Conservation (phyloP, 192 early-diverging fungal genomes). For the Entophlyctis helioformis region DNA sequence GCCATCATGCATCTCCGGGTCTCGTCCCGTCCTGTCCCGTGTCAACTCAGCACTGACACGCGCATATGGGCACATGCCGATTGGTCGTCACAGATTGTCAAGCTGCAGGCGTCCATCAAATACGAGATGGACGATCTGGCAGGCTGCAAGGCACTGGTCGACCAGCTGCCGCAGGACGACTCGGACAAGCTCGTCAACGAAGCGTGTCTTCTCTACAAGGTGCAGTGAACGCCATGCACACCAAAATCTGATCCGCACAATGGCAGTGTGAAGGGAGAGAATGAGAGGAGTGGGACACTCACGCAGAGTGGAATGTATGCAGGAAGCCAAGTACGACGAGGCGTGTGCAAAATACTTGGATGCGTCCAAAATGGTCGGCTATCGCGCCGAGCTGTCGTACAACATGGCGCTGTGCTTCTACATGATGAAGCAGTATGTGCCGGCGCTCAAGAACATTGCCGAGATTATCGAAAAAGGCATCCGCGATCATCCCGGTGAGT, state of each 20-base stretch:
- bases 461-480: slow-evolving; percentile 53
- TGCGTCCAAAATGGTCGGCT: slow-evolving; percentile 36
- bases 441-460: slow-evolving; percentile 44
- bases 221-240: no score
- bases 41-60: not conserved
- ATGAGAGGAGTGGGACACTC: not conserved
- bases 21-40: not conserved
- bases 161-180: slow-evolving; percentile 34
- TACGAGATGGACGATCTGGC: slow-evolving; percentile 41
- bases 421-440: slow-evolving; percentile 39
- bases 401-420: slow-evolving; percentile 47
- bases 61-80: not conserved
- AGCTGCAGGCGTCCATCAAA: slow-evolving; percentile 48
- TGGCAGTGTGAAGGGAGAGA: no score
- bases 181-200: slow-evolving; percentile 43
- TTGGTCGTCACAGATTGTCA: slow-evolving; percentile 22
- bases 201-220: slow-evolving; percentile 45
- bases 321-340: slow-evolving; percentile 49
- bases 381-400: slow-evolving; percentile 40
- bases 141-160: slow-evolving; percentile 40
- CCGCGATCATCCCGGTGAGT: slow-evolving; percentile 46
- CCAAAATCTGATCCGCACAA: no score
- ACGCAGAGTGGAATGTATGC: not conserved
- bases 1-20: no score
- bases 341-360: slow-evolving; percentile 36